Evolutionary conservation across 192 early-diverging fungal species (phyloP).

Genomic region (Rhizophlyctis rosea): DNA sequence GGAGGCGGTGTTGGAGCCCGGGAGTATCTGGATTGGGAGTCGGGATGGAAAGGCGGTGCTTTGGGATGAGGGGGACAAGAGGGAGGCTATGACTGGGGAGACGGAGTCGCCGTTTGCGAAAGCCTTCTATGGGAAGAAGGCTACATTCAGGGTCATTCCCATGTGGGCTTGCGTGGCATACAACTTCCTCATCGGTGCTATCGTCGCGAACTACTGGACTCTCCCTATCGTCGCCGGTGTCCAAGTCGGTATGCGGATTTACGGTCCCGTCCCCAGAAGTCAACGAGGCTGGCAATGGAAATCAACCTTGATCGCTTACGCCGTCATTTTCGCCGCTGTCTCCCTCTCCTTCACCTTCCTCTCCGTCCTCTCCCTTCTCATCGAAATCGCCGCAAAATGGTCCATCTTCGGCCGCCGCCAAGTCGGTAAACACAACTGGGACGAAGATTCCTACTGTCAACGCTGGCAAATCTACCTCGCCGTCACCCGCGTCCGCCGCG

Average conservation of each 20-base stretch:
- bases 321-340: conserved; percentile 14
- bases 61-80: conserved; percentile 20
- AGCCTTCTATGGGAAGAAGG: conserved; percentile 42
- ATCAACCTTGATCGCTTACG: conserved; percentile 20
- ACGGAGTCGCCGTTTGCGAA: conserved; percentile 44
- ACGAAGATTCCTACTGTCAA: conserved; percentile 44
- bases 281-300: no score
- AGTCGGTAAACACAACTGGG: conserved; percentile 45
- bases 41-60: conserved; percentile 34
- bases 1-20: conserved; percentile 23
- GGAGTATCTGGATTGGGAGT: conserved; percentile 39
- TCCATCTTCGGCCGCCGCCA: conserved; percentile 33
- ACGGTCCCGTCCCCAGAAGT: no score
- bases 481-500: conserved; percentile 24
- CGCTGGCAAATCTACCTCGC: conserved; percentile 46
- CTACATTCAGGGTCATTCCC: conserved; percentile 30
- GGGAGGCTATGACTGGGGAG: background rate
- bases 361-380: conserved; percentile 7
- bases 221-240: no score
- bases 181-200: conserved; percentile 5
- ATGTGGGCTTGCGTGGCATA: no score
- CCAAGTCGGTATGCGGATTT: no score
- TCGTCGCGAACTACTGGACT: no score
- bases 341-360: conserved; percentile 1
- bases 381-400: conserved; percentile 41